Evolutionary conservation across 768 basidiomycete genomes (phyloP).

Genomic region (Mycena vitilis): DNA sequence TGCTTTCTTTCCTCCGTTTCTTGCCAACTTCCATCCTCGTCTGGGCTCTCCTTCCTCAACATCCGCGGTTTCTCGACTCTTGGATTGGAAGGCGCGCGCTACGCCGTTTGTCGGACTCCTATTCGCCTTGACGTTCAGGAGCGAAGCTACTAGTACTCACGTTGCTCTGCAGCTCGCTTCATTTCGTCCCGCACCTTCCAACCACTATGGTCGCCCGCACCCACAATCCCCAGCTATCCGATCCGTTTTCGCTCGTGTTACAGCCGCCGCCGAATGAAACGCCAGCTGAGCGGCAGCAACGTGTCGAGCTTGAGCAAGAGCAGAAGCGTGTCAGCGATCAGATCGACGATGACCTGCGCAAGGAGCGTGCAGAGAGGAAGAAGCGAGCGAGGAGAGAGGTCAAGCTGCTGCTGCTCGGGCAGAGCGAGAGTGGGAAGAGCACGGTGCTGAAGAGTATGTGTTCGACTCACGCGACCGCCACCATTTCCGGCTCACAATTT

Average conservation of each 20-base stretch:
- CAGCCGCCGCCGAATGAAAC: slow-evolving; percentile 63
- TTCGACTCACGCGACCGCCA: background rate
- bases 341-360: slow-evolving; percentile 48
- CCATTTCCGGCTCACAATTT: background rate
- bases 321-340: slow-evolving; percentile 51
- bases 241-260: slow-evolving; percentile 60
- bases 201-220: slow-evolving; percentile 24
- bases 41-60: background rate
- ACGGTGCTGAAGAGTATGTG: slow-evolving; percentile 43
- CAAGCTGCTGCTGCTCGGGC: slow-evolving; percentile 67
- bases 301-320: slow-evolving; percentile 30
- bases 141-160: background rate
- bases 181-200: background rate
- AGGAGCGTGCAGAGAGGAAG: slow-evolving; percentile 44
- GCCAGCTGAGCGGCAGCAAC: slow-evolving; percentile 54
- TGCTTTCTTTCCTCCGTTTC: background rate
- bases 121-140: slow-evolving; percentile 14
- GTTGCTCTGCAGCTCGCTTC: background rate
- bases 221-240: slow-evolving; percentile 40
- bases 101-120: background rate
- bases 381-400: slow-evolving; percentile 56
- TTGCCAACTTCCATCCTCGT: background rate
- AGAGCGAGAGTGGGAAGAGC: slow-evolving; percentile 64
- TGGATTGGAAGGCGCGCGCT: background rate
- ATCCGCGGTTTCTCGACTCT: background rate